These are phyloP conservation scores for Eimeria brunetti DNA, from an alignment of 169 alveolate species.

Conservation along the genomic window DNA sequence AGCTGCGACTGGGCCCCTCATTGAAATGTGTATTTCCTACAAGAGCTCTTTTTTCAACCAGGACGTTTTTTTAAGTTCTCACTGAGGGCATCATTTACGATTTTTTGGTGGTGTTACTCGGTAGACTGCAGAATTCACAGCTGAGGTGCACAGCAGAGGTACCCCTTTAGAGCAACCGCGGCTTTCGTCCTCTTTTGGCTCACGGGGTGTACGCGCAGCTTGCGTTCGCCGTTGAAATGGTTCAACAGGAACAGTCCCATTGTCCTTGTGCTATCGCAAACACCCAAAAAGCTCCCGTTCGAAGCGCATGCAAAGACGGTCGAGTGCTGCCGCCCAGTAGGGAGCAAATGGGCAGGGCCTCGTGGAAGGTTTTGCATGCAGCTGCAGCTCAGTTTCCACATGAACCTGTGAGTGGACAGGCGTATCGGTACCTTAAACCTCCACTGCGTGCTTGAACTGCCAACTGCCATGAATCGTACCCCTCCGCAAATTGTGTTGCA, in stretches of 20 bases:
- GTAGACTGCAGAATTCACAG: background rate
- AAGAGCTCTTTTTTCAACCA: background rate
- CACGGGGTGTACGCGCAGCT: background rate
- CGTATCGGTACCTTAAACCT: background rate
- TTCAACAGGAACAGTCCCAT: background rate
- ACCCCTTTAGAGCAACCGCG: background rate
- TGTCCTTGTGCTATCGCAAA: constrained; percentile 14
- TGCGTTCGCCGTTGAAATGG: constrained; percentile 14
- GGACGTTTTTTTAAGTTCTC: background rate
- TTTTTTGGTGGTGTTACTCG: background rate
- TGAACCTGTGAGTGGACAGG: constrained; percentile 84
- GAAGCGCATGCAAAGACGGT: background rate
- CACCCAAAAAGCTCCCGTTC: background rate
- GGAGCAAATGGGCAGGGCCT: constrained; percentile 89
- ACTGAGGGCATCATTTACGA: background rate
- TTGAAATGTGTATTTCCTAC: background rate
- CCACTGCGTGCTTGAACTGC: background rate
- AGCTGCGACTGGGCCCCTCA: background rate
- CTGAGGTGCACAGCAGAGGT: background rate
- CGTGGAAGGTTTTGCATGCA: constrained; percentile 90
- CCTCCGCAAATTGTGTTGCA: background rate
- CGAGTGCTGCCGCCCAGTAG: constrained; percentile 87
- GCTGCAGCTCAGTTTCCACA: constrained; percentile 89
- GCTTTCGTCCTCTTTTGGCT: background rate
- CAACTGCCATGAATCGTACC: background rate